phyloP scores from a whole-genome alignment of 768 basidiomycete genomes.

The Trichaptum fuscoviolaceum region DNA sequence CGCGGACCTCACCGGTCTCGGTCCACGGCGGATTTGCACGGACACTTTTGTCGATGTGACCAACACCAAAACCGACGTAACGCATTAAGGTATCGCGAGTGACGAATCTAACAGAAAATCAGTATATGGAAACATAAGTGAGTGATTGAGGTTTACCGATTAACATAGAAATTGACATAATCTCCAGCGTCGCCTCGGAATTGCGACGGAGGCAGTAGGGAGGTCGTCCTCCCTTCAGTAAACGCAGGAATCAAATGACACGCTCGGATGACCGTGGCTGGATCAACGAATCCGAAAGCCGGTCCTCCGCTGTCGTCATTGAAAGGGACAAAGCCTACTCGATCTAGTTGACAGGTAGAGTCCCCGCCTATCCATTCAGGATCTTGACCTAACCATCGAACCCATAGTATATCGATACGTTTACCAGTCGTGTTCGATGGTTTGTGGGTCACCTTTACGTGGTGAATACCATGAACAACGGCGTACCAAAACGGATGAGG shows the following conservation, averaged over 20 bases:
- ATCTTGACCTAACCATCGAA: constrained; percentile 11
- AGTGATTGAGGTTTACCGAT: neutral
- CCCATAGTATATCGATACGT: constrained; percentile 18
- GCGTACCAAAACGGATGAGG: constrained; percentile 22
- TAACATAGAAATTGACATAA: neutral
- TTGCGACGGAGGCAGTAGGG: neutral
- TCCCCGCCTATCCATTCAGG: constrained; percentile 6
- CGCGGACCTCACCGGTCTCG: neutral
- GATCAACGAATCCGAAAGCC: constrained; percentile 20
- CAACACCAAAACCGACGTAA: neutral
- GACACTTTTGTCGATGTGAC: neutral
- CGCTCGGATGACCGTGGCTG: constrained; percentile 16
- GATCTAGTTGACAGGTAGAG: neutral
- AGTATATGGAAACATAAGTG: neutral
- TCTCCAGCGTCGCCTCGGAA: neutral
- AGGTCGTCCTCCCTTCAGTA: neutral
- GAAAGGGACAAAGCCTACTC: constrained; percentile 11
- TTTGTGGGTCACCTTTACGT: constrained; percentile 17
- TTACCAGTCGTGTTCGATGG: neutral
- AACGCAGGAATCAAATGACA: constrained; percentile 15
- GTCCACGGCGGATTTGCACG: neutral
- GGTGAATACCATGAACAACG: constrained; percentile 24
- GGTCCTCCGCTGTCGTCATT: constrained; percentile 3
- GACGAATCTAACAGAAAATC: neutral
- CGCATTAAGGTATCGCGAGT: neutral